A percentile compares a stretch with the other conserved stretches of the same genome.
Conservation (phyloP, 805 yeast species). For the Ogataea pignaliae region DNA sequence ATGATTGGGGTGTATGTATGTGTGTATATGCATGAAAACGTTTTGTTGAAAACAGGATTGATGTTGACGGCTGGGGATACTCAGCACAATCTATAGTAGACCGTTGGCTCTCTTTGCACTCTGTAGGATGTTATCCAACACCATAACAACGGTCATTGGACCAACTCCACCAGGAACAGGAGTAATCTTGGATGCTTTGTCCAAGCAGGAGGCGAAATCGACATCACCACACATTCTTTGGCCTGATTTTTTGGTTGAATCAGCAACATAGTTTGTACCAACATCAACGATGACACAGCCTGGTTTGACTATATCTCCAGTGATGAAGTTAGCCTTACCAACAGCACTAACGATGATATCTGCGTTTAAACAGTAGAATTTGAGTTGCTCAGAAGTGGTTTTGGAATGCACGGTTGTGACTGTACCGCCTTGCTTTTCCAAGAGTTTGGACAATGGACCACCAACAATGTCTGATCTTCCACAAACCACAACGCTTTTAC, state of each 20-base stretch:
- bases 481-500: conserved; percentile 82
- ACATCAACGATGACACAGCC: conserved; percentile 90
- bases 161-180: conserved; percentile 99
- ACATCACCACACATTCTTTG: conserved; percentile 91
- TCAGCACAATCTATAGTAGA: too few species aligned
- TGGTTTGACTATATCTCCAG: conserved; percentile 82
- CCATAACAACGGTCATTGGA: conserved; percentile 98
- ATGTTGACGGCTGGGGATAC: background rate
- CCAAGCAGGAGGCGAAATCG: conserved; percentile 65
- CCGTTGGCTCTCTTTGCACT: conserved; percentile 50
- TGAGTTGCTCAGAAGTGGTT: conserved; percentile 54
- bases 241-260: conserved; percentile 70
- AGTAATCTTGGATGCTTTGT: conserved; percentile 67
- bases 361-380: conserved; percentile 53
- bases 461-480: conserved; percentile 98
- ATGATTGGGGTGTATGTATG: background rate
- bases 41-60: conserved; percentile 2
- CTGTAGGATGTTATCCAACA: conserved; percentile 72
- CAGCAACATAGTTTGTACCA: conserved; percentile 87
- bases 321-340: conserved; percentile 79
- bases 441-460: conserved; percentile 81
- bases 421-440: conserved; percentile 77
- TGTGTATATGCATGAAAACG: too few species aligned
- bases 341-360: conserved; percentile 91
- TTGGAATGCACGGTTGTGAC: conserved; percentile 84